These are phyloP conservation scores for Lagenaria siceraria DNA, from an alignment of 306 rosid species.

Conservation along the genomic window DNA sequence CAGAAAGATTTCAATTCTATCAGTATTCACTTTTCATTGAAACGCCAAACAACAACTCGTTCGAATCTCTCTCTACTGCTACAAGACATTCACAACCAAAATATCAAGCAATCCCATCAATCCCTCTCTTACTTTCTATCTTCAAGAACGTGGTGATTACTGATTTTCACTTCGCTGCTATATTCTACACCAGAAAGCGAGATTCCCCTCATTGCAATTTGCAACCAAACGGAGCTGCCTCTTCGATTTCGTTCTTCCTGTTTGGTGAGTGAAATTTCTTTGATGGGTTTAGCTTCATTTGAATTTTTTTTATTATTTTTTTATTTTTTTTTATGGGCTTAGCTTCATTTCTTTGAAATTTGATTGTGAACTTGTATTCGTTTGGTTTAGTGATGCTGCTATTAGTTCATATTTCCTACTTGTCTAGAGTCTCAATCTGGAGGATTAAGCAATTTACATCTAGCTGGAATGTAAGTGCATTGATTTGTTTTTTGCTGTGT, in stretches of 20 bases:
- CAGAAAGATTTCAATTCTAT: neutral
- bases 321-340: neutral
- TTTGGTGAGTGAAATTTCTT: neutral
- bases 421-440: neutral
- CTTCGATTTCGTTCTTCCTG: neutral
- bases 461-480: neutral
- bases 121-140: neutral
- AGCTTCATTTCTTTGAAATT: neutral
- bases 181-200: neutral
- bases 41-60: neutral
- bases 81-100: neutral
- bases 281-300: too few relatives aligned
- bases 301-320: neutral
- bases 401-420: neutral
- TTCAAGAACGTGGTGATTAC: neutral
- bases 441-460: neutral
- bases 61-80: neutral
- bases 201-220: neutral
- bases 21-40: neutral
- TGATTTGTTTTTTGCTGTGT: conserved; percentile 3
- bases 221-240: neutral
- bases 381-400: neutral
- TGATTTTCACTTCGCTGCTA: neutral
- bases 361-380: neutral
- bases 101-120: neutral